These are phyloP conservation scores for Pseudodiploospora longispora DNA, from an alignment of 2,329 filamentous ascomycete genomes.

Conservation along the genomic window DNA sequence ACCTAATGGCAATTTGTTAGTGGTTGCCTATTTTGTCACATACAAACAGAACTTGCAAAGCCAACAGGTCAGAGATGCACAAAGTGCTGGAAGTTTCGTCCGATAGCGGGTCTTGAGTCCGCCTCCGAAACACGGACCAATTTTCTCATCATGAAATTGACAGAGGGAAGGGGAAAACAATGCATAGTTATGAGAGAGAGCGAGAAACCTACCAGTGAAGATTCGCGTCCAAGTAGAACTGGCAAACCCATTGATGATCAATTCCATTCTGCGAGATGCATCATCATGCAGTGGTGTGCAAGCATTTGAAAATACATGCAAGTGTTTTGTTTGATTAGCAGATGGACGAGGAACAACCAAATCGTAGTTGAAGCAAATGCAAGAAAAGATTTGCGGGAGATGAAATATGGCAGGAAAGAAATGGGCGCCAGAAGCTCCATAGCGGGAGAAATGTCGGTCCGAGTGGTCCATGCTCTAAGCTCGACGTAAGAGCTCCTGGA, in stretches of 20 bases:
- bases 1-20: too few relatives aligned
- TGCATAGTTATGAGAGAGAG: too few relatives aligned
- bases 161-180: background rate
- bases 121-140: slow-evolving; percentile 95
- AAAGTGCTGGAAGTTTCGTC: slow-evolving; percentile 65
- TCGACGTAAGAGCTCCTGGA: slow-evolving; percentile 33
- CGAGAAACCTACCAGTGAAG: too few relatives aligned
- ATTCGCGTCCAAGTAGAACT: too few relatives aligned
- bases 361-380: background rate
- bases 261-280: too few relatives aligned
- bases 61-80: slow-evolving; percentile 62
- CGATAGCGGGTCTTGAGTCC: slow-evolving; percentile 83
- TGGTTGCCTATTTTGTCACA: too few relatives aligned
- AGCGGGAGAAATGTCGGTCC: slow-evolving; percentile 15
- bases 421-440: slow-evolving; percentile 7
- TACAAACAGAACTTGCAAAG: too few relatives aligned
- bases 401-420: slow-evolving; percentile 5
- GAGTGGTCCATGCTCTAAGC: slow-evolving; percentile 8
- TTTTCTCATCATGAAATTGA: slow-evolving; percentile 59
- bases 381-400: background rate
- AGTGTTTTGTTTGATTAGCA: too few relatives aligned
- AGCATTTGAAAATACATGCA: too few relatives aligned
- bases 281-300: too few relatives aligned
- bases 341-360: background rate
- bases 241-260: too few relatives aligned